Conservation (phyloP, 73 alveolate genomes). For the Paramecium sonneborni region DNA sequence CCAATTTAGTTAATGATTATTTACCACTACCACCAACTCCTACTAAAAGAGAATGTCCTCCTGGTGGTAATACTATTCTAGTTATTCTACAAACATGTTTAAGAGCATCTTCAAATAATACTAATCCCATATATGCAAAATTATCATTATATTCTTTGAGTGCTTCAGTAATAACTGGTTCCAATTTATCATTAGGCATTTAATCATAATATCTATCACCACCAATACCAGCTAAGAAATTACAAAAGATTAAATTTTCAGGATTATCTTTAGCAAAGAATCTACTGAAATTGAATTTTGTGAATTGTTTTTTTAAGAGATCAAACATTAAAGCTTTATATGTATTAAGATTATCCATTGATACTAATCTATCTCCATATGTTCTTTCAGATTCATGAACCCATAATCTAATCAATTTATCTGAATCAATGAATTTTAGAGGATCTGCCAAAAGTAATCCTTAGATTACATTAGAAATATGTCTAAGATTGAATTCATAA, state of each 20-base stretch:
- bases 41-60: conserved; percentile 99
- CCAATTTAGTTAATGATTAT: conserved; percentile 97
- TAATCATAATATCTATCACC: conserved; percentile 70
- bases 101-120: conserved; percentile 99
- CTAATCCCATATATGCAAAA: conserved; percentile 99
- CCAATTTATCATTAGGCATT: conserved; percentile 61
- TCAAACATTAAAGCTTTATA: conserved; percentile 90
- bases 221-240: conserved; percentile 97
- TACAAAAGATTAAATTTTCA: conserved; percentile 98
- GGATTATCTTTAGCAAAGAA: conserved; percentile 95
- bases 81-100: conserved; percentile 99
- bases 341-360: conserved; percentile 86
- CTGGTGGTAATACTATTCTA: conserved; percentile 96
- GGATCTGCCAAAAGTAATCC: conserved; percentile 99
- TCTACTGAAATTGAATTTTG: conserved; percentile 83
- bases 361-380: conserved; percentile 99
- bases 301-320: conserved; percentile 80
- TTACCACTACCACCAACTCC: conserved; percentile 99
- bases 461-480: conserved; percentile 98
- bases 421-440: conserved; percentile 91
- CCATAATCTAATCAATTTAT: conserved; percentile 97
- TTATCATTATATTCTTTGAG: conserved; percentile 98
- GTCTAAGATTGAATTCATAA: conserved; percentile 99
- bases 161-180: conserved; percentile 85
- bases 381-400: conserved; percentile 99